Evolutionary conservation across 2,329 filamentous ascomycete species (phyloP).

Genomic region (Fonsecaea nubica): DNA sequence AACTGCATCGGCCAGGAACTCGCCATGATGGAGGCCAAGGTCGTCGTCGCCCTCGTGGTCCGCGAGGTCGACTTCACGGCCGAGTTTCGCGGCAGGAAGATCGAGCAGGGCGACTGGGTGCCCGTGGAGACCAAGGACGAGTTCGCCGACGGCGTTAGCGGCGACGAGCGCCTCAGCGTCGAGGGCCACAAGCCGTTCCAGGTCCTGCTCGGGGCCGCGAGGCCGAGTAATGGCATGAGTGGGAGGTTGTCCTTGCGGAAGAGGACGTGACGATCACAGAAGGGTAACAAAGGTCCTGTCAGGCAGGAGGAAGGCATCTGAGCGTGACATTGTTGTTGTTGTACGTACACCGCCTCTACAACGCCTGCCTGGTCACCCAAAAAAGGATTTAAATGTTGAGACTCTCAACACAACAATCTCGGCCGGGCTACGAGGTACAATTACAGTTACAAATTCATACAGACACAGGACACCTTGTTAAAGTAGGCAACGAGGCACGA

Average conservation of each 20-base stretch:
- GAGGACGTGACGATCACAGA: not conserved
- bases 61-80: slow-evolving; percentile 58
- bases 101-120: slow-evolving; percentile 23
- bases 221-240: slow-evolving; percentile 33
- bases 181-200: slow-evolving; percentile 37
- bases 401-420: no score
- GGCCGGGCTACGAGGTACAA: no score
- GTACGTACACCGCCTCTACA: no score
- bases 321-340: no score
- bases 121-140: slow-evolving; percentile 31
- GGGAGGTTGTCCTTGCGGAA: slow-evolving; percentile 33
- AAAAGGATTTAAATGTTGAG: no score
- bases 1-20: slow-evolving; percentile 66
- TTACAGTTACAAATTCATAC: no score
- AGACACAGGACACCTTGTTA: no score
- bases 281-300: no score
- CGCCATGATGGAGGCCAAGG: slow-evolving; percentile 60
- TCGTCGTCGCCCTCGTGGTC: slow-evolving; percentile 58
- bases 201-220: slow-evolving; percentile 31
- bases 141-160: slow-evolving; percentile 17
- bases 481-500: no score
- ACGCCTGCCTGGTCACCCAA: no score
- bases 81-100: slow-evolving; percentile 45
- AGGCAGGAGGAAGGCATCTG: no score
- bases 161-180: slow-evolving; percentile 25